These are phyloP conservation scores for Fraxinus platypoda DNA, from an alignment of 305 asterid genomes.

Conservation along the genomic window DNA sequence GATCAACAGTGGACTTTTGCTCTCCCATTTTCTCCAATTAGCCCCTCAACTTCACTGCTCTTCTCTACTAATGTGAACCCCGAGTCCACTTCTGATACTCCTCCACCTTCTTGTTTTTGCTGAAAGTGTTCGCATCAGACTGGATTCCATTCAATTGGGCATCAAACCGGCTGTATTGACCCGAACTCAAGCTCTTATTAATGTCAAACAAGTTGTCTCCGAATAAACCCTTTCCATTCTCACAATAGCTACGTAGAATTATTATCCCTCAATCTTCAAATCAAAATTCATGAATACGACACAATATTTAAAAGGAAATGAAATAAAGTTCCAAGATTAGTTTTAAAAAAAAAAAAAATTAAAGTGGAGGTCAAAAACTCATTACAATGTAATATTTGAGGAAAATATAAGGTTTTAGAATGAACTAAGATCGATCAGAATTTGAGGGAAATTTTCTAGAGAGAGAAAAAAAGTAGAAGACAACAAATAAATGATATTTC, in stretches of 20 bases:
- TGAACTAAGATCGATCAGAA: background rate
- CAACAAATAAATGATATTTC: background rate
- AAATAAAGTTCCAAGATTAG: background rate
- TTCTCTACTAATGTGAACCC: conserved; percentile 48
- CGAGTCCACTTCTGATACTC: conserved; percentile 61
- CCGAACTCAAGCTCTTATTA: conserved; percentile 35
- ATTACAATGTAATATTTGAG: background rate
- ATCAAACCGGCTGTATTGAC: conserved; percentile 65
- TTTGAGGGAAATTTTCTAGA: background rate
- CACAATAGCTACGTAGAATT: conserved; percentile 27
- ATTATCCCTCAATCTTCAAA: background rate
- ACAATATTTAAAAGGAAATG: background rate
- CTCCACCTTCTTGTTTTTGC: conserved; percentile 77
- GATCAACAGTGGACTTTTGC: conserved; percentile 45
- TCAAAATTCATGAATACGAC: background rate
- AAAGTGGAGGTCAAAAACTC: background rate
- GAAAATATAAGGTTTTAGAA: background rate
- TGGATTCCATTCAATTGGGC: conserved; percentile 63
- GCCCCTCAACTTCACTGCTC: conserved; percentile 41
- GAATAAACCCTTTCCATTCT: conserved; percentile 64
- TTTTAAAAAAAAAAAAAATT: background rate
- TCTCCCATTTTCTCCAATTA: conserved; percentile 63
- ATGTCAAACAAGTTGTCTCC: conserved; percentile 39
- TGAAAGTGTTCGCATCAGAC: conserved; percentile 51
- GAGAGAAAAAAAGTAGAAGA: background rate